phyloP scores from a whole-genome alignment of 2,329 filamentous ascomycete genomes.

The Acrocalymma vagum region DNA sequence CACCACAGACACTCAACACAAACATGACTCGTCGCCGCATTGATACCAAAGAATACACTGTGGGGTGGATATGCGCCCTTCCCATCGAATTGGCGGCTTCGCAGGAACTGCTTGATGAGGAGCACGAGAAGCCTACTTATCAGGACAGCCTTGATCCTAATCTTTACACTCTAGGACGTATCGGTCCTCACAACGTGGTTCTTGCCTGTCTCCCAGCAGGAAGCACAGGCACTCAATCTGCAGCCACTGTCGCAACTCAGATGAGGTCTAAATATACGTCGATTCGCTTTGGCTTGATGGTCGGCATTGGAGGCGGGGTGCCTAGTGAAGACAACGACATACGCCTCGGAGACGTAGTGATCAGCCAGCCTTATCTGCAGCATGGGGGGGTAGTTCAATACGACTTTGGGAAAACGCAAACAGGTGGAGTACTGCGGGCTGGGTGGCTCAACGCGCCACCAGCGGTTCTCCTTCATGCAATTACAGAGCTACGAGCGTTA shows the following conservation, averaged over 20 bases:
- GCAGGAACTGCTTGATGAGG: too few species aligned
- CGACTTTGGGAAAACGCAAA: slow-evolving; percentile 6
- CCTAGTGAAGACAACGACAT: too few species aligned
- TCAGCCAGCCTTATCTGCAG: slow-evolving; percentile 9
- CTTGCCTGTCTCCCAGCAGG: slow-evolving; percentile 33
- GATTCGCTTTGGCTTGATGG: slow-evolving; percentile 49
- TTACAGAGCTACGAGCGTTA: slow-evolving; percentile 2
- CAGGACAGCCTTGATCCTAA: slow-evolving; percentile 30
- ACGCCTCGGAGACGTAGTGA: slow-evolving; percentile 17
- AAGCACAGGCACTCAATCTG: slow-evolving; percentile 35
- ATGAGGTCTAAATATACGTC: slow-evolving; percentile 36
- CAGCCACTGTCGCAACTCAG: slow-evolving; percentile 34
- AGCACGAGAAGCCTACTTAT: slow-evolving; percentile 20
- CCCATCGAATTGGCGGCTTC: slow-evolving; percentile 37
- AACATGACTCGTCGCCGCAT: too few species aligned
- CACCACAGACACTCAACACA: too few species aligned
- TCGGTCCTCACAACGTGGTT: slow-evolving; percentile 45
- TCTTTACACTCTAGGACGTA: slow-evolving; percentile 26
- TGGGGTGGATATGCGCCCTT: slow-evolving; percentile 45
- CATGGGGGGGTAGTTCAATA: slow-evolving; percentile 14
- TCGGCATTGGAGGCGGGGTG: slow-evolving; percentile 49
- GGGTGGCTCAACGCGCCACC: slow-evolving; percentile 16
- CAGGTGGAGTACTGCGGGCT: slow-evolving; percentile 3
- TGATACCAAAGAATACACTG: too few species aligned
- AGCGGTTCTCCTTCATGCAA: slow-evolving; percentile 9